phyloP scores from a whole-genome alignment of 371 early-diverging fungal species.

The Zancudomyces culisetae region DNA sequence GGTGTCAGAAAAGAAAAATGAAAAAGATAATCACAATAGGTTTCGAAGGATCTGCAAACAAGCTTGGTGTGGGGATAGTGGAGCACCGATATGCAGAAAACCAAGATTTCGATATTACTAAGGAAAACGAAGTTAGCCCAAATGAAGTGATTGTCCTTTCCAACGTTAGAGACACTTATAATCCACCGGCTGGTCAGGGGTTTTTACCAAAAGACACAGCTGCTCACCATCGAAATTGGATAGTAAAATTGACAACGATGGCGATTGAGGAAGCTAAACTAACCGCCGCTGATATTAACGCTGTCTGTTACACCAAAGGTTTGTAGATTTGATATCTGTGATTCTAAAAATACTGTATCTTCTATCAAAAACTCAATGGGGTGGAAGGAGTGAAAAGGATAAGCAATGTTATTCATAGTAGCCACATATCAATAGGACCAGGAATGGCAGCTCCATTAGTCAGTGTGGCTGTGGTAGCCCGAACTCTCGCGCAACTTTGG shows the following conservation, averaged over 20 bases:
- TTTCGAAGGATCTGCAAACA: slow-evolving; percentile 98
- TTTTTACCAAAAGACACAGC: slow-evolving; percentile 96
- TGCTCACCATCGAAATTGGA: slow-evolving; percentile 76
- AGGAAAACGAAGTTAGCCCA: slow-evolving; percentile 15
- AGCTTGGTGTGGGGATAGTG: slow-evolving; percentile 96
- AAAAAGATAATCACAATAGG: slow-evolving; percentile 39
- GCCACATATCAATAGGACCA: slow-evolving; percentile 44
- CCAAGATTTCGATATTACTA: not conserved
- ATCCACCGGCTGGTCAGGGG: slow-evolving; percentile 94
- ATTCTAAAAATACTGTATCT: not conserved
- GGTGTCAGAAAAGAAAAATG: too few relatives aligned
- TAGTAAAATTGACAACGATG: slow-evolving; percentile 54
- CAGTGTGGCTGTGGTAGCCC: slow-evolving; percentile 84
- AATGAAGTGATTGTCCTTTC: slow-evolving; percentile 49
- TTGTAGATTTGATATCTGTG: not conserved
- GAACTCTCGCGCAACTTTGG: slow-evolving; percentile 85
- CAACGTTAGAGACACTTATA: slow-evolving; percentile 89
- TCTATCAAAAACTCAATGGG: too few relatives aligned
- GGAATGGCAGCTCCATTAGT: slow-evolving; percentile 97
- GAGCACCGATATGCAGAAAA: slow-evolving; percentile 34
- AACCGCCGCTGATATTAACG: slow-evolving; percentile 58
- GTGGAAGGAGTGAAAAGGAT: too few relatives aligned
- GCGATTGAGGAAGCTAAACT: slow-evolving; percentile 68
- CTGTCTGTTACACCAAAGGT: slow-evolving; percentile 94
- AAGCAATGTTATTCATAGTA: too few relatives aligned